Conservation (phyloP, 2,329 filamentous ascomycete genomes). For the Xylariaceae sp. region DNA sequence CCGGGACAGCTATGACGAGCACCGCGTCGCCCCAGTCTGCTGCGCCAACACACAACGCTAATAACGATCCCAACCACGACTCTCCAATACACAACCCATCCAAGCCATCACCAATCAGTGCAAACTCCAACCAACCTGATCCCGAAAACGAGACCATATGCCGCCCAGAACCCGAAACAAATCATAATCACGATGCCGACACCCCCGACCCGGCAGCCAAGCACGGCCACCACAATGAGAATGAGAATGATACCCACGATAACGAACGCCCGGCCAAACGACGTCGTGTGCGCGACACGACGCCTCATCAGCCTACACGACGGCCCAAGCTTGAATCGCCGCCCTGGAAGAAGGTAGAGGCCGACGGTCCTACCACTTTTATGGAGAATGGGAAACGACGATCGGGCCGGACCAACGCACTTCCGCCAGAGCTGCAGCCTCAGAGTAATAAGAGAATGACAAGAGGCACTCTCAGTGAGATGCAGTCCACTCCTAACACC, state of each 20-base stretch:
- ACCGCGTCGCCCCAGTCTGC: conserved; percentile 50
- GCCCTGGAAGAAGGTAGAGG: conserved; percentile 84
- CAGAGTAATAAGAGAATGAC: conserved; percentile 48
- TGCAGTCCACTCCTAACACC: conserved; percentile 32
- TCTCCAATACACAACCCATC: conserved; percentile 9
- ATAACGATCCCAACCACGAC: conserved; percentile 8
- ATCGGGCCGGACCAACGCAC: conserved; percentile 57
- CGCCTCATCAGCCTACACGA: conserved; percentile 33
- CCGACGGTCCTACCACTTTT: conserved; percentile 83
- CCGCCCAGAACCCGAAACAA: conserved; percentile 13
- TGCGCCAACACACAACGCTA: conserved; percentile 35
- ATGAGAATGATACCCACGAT: conserved; percentile 16
- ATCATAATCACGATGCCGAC: conserved; percentile 15
- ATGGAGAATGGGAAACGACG: conserved; percentile 65
- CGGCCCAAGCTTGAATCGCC: conserved; percentile 61
- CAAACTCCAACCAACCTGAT: neutral
- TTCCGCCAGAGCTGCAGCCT: conserved; percentile 49
- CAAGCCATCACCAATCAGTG: neutral
- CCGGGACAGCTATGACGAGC: conserved; percentile 51
- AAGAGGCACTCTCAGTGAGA: conserved; percentile 38
- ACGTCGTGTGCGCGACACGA: conserved; percentile 51
- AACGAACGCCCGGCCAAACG: conserved; percentile 57
- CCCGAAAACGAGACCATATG: conserved; percentile 2
- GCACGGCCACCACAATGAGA: conserved; percentile 23
- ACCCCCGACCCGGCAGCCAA: conserved; percentile 16